These are phyloP conservation scores for Kwoniella mangroviensis DNA, from an alignment of 768 basidiomycete genomes.

Conservation along the genomic window DNA sequence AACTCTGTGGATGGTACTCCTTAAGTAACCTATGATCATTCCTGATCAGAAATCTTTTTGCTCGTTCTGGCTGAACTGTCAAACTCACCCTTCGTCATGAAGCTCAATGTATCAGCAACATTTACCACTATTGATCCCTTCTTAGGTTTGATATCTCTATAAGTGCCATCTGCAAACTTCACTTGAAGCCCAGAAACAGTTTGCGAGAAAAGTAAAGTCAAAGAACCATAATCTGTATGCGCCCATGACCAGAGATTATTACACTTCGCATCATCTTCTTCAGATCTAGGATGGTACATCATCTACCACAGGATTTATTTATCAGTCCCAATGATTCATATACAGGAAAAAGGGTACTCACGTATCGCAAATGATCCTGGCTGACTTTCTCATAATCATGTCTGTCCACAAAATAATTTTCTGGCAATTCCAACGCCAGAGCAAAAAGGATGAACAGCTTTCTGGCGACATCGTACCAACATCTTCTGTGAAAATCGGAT, in stretches of 20 bases:
- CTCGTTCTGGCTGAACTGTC: background rate
- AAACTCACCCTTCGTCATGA: slow-evolving; percentile 50
- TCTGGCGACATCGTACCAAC: slow-evolving; percentile 56
- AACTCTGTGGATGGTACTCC: slow-evolving; percentile 38
- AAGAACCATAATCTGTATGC: slow-evolving; percentile 52
- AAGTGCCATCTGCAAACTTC: slow-evolving; percentile 57
- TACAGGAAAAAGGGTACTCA: background rate
- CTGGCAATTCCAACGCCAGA: slow-evolving; percentile 41
- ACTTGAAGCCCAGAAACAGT: slow-evolving; percentile 59
- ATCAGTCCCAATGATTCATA: background rate
- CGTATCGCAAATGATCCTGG: slow-evolving; percentile 60
- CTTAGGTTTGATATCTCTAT: slow-evolving; percentile 58
- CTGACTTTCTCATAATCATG: slow-evolving; percentile 50
- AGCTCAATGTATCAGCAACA: slow-evolving; percentile 48
- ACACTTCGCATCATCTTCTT: slow-evolving; percentile 45
- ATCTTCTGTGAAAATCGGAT: slow-evolving; percentile 52
- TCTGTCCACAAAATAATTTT: slow-evolving; percentile 45
- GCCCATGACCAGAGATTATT: slow-evolving; percentile 44
- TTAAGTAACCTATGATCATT: slow-evolving; percentile 26
- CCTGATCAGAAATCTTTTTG: background rate
- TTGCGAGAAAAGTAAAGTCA: slow-evolving; percentile 60
- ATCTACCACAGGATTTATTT: slow-evolving; percentile 57
- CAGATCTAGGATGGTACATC: slow-evolving; percentile 62
- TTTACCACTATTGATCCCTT: slow-evolving; percentile 58
- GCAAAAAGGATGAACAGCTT: slow-evolving; percentile 56